These are phyloP conservation scores for Phylloporus arenicola DNA, from an alignment of 768 basidiomycete species.

Conservation along the genomic window DNA sequence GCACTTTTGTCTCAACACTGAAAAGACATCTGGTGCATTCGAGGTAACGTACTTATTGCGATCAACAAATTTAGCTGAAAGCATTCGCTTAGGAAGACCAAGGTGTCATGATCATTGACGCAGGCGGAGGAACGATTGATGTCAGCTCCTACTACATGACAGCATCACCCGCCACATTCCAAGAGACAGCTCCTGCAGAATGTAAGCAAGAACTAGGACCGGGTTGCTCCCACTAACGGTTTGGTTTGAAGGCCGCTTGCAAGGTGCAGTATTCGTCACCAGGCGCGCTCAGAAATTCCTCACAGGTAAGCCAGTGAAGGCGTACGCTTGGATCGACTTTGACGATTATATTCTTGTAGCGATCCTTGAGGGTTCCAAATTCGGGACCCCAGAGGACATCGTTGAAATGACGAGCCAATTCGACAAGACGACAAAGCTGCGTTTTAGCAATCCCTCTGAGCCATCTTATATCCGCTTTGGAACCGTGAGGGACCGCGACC, in stretches of 20 bases:
- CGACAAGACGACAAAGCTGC: constrained; percentile 43
- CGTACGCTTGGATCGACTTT: background rate
- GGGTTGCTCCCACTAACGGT: background rate
- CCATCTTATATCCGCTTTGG: constrained; percentile 47
- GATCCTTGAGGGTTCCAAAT: constrained; percentile 38
- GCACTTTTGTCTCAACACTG: constrained; percentile 42
- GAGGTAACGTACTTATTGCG: constrained; percentile 10
- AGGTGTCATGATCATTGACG: constrained; percentile 53
- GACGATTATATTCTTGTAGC: constrained; percentile 23
- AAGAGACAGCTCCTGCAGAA: constrained; percentile 45
- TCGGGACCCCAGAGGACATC: constrained; percentile 35
- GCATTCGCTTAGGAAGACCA: constrained; percentile 33
- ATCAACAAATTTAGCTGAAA: background rate
- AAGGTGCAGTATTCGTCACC: constrained; percentile 49
- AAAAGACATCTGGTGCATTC: constrained; percentile 27
- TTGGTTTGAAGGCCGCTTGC: constrained; percentile 38
- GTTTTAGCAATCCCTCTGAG: constrained; percentile 36
- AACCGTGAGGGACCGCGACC: constrained; percentile 38
- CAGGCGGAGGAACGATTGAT: constrained; percentile 60
- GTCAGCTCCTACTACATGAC: constrained; percentile 48
- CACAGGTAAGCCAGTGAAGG: constrained; percentile 23
- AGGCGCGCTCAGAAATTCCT: constrained; percentile 39
- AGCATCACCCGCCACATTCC: constrained; percentile 30
- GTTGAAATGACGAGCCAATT: constrained; percentile 39
- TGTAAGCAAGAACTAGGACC: constrained; percentile 28